Evolutionary conservation across 78 protist species (phyloP).

Genomic region (Dictyostelium brefeldianum): DNA sequence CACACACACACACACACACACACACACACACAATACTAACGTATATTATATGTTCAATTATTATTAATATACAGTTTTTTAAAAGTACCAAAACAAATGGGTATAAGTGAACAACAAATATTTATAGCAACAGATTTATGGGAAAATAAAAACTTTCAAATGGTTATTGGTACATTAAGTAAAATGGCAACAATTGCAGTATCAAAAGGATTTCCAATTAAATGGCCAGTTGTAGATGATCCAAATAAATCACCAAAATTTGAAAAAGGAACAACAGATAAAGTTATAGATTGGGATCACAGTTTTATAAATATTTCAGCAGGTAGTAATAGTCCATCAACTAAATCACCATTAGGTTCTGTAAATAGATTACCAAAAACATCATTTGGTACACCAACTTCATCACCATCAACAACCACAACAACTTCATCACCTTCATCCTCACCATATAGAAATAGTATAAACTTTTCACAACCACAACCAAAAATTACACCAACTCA

Average conservation of each 20-base stretch:
- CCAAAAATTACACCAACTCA: neutral
- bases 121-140: conserved; percentile 69
- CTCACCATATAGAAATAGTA: neutral
- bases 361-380: neutral
- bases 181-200: conserved; percentile 39
- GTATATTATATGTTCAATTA: neutral
- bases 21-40: neutral
- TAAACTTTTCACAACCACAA: neutral
- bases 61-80: conserved; percentile 42
- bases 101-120: conserved; percentile 62
- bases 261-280: neutral
- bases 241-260: neutral
- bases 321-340: neutral
- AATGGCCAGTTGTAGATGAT: conserved; percentile 68
- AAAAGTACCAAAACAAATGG: conserved; percentile 48
- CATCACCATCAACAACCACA: neutral
- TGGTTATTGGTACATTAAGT: conserved; percentile 48
- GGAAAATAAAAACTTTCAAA: conserved; percentile 74
- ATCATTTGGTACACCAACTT: conserved; percentile 3
- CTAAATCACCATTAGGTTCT: neutral
- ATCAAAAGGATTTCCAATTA: conserved; percentile 63
- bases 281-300: conserved; percentile 55
- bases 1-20: too few relatives aligned
- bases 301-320: conserved; percentile 13
- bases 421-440: neutral